A percentile compares a stretch with the other conserved stretches of the same genome.
These are phyloP conservation scores for Crassisporium funariophilum DNA, from an alignment of 768 basidiomycete species.

Conservation along the genomic window DNA sequence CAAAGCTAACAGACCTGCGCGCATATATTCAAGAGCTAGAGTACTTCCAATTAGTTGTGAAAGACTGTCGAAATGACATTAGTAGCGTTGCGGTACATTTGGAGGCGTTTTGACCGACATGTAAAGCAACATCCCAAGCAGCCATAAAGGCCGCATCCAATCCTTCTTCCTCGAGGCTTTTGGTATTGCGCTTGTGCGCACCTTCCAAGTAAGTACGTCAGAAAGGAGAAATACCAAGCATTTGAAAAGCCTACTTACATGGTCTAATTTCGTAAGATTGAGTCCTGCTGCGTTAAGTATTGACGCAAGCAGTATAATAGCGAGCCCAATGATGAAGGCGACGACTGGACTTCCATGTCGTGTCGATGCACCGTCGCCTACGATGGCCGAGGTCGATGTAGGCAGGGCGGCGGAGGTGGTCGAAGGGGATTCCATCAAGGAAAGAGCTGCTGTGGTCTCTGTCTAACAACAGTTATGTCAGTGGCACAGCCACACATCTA, in stretches of 20 bases:
- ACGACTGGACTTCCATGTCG: constrained; percentile 53
- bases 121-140: constrained; percentile 92
- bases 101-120: constrained; percentile 54
- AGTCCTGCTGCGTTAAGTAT: constrained; percentile 92
- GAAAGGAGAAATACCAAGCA: not conserved
- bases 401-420: constrained; percentile 12
- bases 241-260: constrained; percentile 56
- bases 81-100: not conserved
- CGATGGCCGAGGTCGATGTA: constrained; percentile 11
- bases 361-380: constrained; percentile 21
- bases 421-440: not conserved
- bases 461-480: too few relatives aligned
- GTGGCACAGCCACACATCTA: not conserved
- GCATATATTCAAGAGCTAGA: constrained; percentile 84
- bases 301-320: constrained; percentile 82
- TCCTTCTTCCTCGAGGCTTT: constrained; percentile 73
- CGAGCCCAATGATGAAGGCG: constrained; percentile 81
- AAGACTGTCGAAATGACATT: constrained; percentile 45
- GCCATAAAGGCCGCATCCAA: constrained; percentile 85
- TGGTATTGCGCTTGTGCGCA: constrained; percentile 74
- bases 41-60: constrained; percentile 89
- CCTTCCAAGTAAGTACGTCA: constrained; percentile 38
- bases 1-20: constrained; percentile 62
- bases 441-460: too few relatives aligned
- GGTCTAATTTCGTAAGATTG: constrained; percentile 93